These are phyloP conservation scores for Fusarium mundagurra DNA, from an alignment of 2,329 filamentous ascomycete species.

Conservation along the genomic window DNA sequence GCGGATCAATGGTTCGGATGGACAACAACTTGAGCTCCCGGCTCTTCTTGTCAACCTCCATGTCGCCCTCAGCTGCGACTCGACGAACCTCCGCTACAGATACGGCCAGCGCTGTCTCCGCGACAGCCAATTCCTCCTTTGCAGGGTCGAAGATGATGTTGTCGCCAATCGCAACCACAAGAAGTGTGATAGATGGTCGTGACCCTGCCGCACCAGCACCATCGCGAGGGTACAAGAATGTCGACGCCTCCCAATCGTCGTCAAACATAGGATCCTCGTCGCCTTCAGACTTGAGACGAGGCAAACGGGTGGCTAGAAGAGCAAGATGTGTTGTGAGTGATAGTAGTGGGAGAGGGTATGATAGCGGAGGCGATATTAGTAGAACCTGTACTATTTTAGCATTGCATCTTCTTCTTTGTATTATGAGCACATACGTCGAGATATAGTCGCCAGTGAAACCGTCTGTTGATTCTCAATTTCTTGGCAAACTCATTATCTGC, in stretches of 20 bases:
- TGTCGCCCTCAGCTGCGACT: constrained; percentile 42
- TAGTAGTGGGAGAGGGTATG: constrained; percentile 91
- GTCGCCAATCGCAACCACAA: constrained; percentile 85
- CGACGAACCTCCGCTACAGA: constrained; percentile 69
- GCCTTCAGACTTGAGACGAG: constrained; percentile 83
- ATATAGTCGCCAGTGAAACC: constrained; percentile 97
- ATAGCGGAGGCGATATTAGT: constrained; percentile 90
- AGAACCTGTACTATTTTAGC: constrained; percentile 71
- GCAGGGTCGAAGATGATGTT: constrained; percentile 96
- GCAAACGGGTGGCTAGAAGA: constrained; percentile 85
- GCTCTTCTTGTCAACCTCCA: constrained; percentile 54
- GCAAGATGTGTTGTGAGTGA: constrained; percentile 94
- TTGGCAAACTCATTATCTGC: constrained; percentile 75
- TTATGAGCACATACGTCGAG: constrained; percentile 76
- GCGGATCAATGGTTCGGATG: constrained; percentile 78
- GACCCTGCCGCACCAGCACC: constrained; percentile 45
- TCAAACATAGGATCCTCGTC: constrained; percentile 98
- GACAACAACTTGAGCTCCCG: constrained; percentile 69
- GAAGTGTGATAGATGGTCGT: constrained; percentile 86
- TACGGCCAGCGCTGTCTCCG: constrained; percentile 87
- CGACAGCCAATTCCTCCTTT: constrained; percentile 91
- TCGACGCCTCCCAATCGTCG: constrained; percentile 93
- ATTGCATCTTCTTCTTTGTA: not conserved
- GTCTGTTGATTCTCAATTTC: constrained; percentile 84
- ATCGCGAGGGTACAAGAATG: constrained; percentile 75